Percentiles rank a stretch among this genome's conserved stretches.
Conservation (phyloP, 2,329 filamentous ascomycete species). For the Penicillium sp. region DNA sequence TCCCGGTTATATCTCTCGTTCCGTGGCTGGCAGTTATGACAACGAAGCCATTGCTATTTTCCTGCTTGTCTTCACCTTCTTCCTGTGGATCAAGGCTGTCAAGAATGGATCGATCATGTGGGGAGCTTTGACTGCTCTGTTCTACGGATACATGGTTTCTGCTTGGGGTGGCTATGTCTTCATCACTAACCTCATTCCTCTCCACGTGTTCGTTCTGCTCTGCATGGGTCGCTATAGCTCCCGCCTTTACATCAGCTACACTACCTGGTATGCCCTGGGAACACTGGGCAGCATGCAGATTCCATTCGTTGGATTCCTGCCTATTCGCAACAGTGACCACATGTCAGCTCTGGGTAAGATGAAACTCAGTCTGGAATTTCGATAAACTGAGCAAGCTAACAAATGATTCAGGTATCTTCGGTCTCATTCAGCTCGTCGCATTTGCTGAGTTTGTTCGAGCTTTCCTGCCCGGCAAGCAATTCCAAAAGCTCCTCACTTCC, state of each 20-base stretch:
- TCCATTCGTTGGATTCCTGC: slow-evolving; percentile 96
- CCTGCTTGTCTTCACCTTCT: slow-evolving; percentile 97
- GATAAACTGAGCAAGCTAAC: slow-evolving; percentile 23
- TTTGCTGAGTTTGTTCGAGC: slow-evolving; percentile 89
- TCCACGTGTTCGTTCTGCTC: slow-evolving; percentile 91
- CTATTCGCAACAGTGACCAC: slow-evolving; percentile 95
- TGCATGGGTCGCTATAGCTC: slow-evolving; percentile 97
- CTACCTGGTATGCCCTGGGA: slow-evolving; percentile 95
- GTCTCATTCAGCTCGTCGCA: slow-evolving; percentile 88
- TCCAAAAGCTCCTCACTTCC: slow-evolving; percentile 83
- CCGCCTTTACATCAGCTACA: slow-evolving; percentile 93
- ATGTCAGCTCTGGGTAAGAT: slow-evolving; percentile 88
- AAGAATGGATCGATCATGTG: slow-evolving; percentile 97
- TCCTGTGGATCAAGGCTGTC: slow-evolving; percentile 97
- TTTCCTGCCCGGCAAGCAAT: slow-evolving; percentile 90
- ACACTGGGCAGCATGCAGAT: slow-evolving; percentile 99
- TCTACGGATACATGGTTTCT: slow-evolving; percentile 99
- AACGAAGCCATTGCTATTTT: slow-evolving; percentile 99
- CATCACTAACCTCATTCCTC: slow-evolving; percentile 94
- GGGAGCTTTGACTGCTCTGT: slow-evolving; percentile 91
- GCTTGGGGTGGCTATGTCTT: slow-evolving; percentile 99
- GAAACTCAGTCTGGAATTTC: slow-evolving; percentile 13
- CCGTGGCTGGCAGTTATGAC: slow-evolving; percentile 97
- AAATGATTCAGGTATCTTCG: slow-evolving; percentile 76
- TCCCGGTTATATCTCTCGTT: slow-evolving; percentile 96